These are phyloP conservation scores for Trypanosoma cruzi DNA, from an alignment of 208 protist genomes.

Conservation along the genomic window DNA sequence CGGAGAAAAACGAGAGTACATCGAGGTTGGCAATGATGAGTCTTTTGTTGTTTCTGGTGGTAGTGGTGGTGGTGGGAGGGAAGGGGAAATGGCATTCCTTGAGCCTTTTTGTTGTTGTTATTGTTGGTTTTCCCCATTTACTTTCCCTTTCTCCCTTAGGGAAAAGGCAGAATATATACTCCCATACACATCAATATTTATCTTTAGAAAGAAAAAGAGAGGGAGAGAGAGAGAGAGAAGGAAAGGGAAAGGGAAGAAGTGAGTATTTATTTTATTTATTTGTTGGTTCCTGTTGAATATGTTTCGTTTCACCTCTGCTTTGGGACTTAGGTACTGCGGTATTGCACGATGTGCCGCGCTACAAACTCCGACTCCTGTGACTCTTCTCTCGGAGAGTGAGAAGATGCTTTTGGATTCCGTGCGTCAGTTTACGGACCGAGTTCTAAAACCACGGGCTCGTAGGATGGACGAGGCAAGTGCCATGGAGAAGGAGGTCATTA, in stretches of 20 bases:
- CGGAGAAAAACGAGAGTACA: too few relatives aligned
- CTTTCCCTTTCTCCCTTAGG: neutral
- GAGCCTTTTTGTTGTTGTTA: slow-evolving; percentile 1
- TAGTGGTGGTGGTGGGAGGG: too few relatives aligned
- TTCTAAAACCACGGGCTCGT: slow-evolving; percentile 58
- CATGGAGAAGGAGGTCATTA: slow-evolving; percentile 67
- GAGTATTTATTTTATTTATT: neutral
- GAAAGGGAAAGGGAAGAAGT: neutral
- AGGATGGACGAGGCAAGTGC: slow-evolving; percentile 84
- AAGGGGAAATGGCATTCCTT: too few relatives aligned
- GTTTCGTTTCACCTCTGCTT: slow-evolving; percentile 35
- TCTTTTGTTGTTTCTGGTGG: slow-evolving; percentile 3
- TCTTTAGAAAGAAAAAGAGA: slow-evolving; percentile 1
- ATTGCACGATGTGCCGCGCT: neutral
- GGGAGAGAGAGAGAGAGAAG: neutral
- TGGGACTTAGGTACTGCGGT: slow-evolving; percentile 42
- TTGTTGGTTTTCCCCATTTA: too few relatives aligned
- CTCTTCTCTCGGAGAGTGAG: slow-evolving; percentile 64
- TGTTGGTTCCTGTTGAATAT: too few relatives aligned
- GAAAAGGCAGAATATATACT: neutral
- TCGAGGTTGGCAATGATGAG: too few relatives aligned
- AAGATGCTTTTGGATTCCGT: slow-evolving; percentile 75
- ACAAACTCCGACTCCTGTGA: slow-evolving; percentile 33
- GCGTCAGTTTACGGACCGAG: slow-evolving; percentile 56
- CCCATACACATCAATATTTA: too few relatives aligned